Evolutionary conservation across 352 stramenopile genomes (phyloP).

Genomic region (Pythium rishiriense): DNA sequence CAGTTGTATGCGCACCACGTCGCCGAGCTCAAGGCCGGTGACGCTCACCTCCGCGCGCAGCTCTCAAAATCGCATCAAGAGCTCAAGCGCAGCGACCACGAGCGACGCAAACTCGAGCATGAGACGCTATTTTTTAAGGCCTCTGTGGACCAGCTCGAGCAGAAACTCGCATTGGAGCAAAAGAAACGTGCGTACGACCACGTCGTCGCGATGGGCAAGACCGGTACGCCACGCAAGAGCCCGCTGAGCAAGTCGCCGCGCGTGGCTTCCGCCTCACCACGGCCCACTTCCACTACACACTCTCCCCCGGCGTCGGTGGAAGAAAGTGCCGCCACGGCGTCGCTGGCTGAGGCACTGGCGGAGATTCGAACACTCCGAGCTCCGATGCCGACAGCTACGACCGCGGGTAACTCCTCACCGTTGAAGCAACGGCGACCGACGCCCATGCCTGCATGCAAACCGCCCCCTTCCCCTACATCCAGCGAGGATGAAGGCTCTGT

Average conservation of each 20-base stretch:
- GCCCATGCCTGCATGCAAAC: background rate
- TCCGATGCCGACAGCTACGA: background rate
- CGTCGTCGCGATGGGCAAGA: slow-evolving; percentile 19
- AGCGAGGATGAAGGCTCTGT: background rate
- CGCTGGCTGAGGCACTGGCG: slow-evolving; percentile 14
- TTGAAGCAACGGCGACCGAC: slow-evolving; percentile 1
- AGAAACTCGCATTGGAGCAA: slow-evolving; percentile 43
- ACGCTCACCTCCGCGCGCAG: slow-evolving; percentile 36
- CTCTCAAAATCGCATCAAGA: slow-evolving; percentile 43
- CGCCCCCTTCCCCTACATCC: background rate
- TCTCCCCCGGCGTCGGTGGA: background rate
- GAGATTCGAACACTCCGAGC: slow-evolving; percentile 14
- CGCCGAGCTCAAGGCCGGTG: slow-evolving; percentile 28
- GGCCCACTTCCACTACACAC: background rate
- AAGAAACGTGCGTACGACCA: slow-evolving; percentile 59
- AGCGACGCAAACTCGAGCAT: slow-evolving; percentile 55
- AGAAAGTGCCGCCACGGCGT: background rate
- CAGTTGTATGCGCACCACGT: slow-evolving; percentile 35
- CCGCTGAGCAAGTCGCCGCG: slow-evolving; percentile 5
- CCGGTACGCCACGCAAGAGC: slow-evolving; percentile 2
- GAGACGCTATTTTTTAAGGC: slow-evolving; percentile 42
- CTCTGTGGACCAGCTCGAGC: slow-evolving; percentile 41
- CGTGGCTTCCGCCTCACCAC: background rate
- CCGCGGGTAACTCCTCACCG: background rate
- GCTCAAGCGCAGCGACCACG: slow-evolving; percentile 33